phyloP scores from a whole-genome alignment of 306 rosid genomes.

The Dalbergia oliveri region DNA sequence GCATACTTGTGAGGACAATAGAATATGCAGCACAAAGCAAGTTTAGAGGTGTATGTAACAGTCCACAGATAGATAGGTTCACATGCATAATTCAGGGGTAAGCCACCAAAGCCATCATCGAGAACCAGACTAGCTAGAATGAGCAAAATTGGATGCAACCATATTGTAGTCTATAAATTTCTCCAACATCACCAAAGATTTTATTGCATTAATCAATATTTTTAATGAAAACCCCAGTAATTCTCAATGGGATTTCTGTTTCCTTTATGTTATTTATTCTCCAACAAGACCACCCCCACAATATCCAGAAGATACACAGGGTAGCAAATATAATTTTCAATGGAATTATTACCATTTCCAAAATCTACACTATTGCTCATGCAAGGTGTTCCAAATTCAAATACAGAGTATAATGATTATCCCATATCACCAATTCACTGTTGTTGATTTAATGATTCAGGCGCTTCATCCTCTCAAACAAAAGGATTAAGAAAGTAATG shows the following conservation, averaged over 20 bases:
- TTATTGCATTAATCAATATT: not conserved
- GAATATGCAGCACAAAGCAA: conserved; percentile 7
- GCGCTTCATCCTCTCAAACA: not conserved
- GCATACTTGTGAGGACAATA: conserved; percentile 7
- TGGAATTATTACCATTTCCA: not conserved
- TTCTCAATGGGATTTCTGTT: conserved; percentile 5
- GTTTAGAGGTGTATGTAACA: conserved; percentile 1
- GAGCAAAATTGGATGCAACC: conserved; percentile 28
- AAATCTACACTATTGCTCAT: not conserved
- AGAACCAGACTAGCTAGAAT: conserved; percentile 24
- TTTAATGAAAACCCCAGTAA: conserved; percentile 10
- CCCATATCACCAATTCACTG: not conserved
- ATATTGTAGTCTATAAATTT: conserved; percentile 3
- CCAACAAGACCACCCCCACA: conserved; percentile 21
- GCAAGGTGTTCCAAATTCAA: not conserved
- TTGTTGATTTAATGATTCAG: conserved; percentile 10
- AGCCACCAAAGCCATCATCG: conserved; percentile 8
- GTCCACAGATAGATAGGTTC: not conserved
- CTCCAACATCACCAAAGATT: conserved; percentile 4
- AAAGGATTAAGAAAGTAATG: conserved; percentile 4
- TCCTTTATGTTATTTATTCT: not conserved
- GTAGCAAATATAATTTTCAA: not conserved
- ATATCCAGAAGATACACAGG: not conserved
- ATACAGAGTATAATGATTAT: not conserved
- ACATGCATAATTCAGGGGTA: conserved; percentile 4